Percentiles rank a stretch among this genome's conserved stretches.
Conservation (phyloP, 192 early-diverging fungal species). For the Backusella australiensis region DNA sequence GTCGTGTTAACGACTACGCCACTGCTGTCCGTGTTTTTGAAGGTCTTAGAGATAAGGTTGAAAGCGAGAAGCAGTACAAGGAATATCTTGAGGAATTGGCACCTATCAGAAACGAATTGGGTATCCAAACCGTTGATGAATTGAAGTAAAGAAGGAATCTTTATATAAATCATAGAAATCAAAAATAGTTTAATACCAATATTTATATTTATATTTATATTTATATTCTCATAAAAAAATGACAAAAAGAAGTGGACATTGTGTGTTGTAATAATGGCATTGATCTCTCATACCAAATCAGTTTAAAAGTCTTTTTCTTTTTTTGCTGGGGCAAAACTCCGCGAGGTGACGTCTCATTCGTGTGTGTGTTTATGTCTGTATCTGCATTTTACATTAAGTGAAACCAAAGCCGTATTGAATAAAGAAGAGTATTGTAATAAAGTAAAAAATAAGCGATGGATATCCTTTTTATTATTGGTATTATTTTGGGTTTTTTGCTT, state of each 20-base stretch:
- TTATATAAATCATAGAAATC: neutral
- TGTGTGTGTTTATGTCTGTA: neutral
- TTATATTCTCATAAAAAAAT: neutral
- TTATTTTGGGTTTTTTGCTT: too few relatives aligned
- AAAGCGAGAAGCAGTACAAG: constrained; percentile 83
- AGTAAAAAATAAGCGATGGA: neutral
- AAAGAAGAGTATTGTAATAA: neutral
- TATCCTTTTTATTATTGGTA: too few relatives aligned
- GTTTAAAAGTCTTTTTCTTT: too few relatives aligned
- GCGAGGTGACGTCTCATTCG: neutral
- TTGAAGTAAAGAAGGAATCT: constrained; percentile 51
- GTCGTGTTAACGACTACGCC: constrained; percentile 92
- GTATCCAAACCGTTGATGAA: constrained; percentile 85
- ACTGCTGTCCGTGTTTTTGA: constrained; percentile 94
- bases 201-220: neutral
- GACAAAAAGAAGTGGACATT: neutral
- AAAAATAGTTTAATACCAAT: constrained; percentile 6
- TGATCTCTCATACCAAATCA: neutral
- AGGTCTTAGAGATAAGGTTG: constrained; percentile 87
- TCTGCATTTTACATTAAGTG: neutral
- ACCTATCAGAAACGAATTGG: constrained; percentile 85
- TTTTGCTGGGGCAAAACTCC: neutral
- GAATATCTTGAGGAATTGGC: constrained; percentile 87
- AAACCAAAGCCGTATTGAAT: neutral
- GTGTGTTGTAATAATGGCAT: neutral